These are phyloP conservation scores for Stropharia rugosoannulata DNA, from an alignment of 768 basidiomycete species.

Conservation along the genomic window DNA sequence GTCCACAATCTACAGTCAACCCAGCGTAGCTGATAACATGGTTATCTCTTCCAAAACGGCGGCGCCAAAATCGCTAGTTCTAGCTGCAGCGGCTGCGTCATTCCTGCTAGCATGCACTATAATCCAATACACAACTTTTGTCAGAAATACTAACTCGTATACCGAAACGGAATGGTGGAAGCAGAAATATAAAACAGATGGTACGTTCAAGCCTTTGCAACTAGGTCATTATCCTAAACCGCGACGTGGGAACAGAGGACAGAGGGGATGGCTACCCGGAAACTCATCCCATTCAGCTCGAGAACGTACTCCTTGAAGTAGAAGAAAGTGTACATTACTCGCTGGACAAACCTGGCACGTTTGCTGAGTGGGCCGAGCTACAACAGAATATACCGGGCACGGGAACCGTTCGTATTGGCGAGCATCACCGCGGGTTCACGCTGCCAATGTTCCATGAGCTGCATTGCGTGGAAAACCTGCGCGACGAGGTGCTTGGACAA, in stretches of 20 bases:
- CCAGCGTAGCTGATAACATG: background rate
- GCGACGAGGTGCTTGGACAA: constrained; percentile 10
- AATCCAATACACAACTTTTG: background rate
- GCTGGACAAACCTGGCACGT: constrained; percentile 19
- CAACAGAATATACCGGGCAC: constrained; percentile 12
- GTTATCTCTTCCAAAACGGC: background rate
- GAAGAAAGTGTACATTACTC: constrained; percentile 32
- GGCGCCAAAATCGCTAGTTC: background rate
- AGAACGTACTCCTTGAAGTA: constrained; percentile 12
- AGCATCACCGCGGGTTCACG: constrained; percentile 25
- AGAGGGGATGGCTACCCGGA: constrained; percentile 19
- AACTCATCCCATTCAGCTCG: constrained; percentile 8
- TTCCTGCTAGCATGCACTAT: background rate
- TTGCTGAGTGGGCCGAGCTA: constrained; percentile 28
- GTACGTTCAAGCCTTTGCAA: background rate
- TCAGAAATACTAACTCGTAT: background rate
- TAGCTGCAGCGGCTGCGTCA: background rate
- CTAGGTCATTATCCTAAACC: background rate
- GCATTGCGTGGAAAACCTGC: constrained; percentile 33
- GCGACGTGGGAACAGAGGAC: background rate
- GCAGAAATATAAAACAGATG: background rate
- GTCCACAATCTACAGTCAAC: too few species aligned
- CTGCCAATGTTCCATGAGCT: constrained; percentile 37
- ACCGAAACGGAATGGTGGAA: background rate
- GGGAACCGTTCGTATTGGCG: constrained; percentile 22